phyloP scores from a whole-genome alignment of 139 green algal genomes.

The Picocystis salinarum region DNA sequence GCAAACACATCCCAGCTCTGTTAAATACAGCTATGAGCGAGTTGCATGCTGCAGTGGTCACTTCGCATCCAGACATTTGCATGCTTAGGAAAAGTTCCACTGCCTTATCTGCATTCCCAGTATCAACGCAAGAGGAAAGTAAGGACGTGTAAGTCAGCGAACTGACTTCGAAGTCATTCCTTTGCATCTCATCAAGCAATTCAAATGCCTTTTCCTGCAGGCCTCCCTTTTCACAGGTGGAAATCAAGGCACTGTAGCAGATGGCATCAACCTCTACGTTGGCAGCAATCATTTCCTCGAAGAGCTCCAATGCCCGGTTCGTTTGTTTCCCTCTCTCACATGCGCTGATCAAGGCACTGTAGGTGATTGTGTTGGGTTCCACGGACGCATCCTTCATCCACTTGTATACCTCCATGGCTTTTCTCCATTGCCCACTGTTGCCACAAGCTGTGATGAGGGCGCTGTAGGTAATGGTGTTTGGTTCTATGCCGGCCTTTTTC shows the following conservation, averaged over 20 bases:
- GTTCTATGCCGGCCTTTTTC: conserved; percentile 1
- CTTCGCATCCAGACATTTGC: neutral
- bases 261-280: conserved; percentile 6
- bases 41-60: neutral
- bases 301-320: conserved; percentile 19
- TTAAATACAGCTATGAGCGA: neutral
- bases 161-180: neutral
- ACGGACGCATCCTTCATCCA: conserved; percentile 21
- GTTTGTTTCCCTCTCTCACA: conserved; percentile 19
- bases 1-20: neutral
- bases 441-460: conserved; percentile 14
- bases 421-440: conserved; percentile 4
- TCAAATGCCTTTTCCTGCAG: conserved; percentile 1
- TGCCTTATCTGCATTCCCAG: neutral
- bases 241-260: conserved; percentile 9
- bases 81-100: conserved; percentile 3
- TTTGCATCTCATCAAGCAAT: neutral
- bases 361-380: conserved; percentile 27
- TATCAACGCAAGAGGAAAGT: neutral
- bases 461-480: conserved; percentile 15
- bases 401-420: conserved; percentile 15
- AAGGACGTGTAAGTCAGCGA: neutral
- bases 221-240: conserved; percentile 5
- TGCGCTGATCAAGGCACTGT: conserved; percentile 30
- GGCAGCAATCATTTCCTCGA: conserved; percentile 4